Percentiles rank a stretch among this genome's conserved stretches.
Evolutionary conservation across 148 eudicot species (phyloP).

Genomic region (Polygonum aviculare): DNA sequence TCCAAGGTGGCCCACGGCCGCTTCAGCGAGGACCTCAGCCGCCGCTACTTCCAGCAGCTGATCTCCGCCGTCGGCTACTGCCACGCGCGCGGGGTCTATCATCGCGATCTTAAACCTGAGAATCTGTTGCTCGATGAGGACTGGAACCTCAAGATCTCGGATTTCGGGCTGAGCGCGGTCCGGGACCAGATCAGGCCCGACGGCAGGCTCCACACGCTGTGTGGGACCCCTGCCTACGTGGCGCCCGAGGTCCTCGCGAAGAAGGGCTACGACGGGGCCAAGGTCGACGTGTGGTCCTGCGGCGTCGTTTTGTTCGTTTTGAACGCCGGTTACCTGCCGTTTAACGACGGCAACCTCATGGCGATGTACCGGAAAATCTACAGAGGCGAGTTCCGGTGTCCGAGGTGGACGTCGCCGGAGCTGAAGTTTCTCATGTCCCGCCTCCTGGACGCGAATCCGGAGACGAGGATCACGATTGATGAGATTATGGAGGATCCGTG

Average conservation of each 20-base stretch:
- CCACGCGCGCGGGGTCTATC: conserved; percentile 58
- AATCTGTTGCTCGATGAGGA: conserved; percentile 60
- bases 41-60: conserved; percentile 58
- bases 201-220: conserved; percentile 45
- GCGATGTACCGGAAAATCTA: conserved; percentile 66
- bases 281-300: conserved; percentile 64
- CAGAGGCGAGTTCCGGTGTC: conserved; percentile 57
- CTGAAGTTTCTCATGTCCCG: conserved; percentile 34
- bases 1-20: conserved; percentile 38
- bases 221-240: conserved; percentile 89
- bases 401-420: conserved; percentile 56
- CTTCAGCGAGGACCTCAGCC: conserved; percentile 65
- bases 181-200: conserved; percentile 38
- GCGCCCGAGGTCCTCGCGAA: conserved; percentile 69
- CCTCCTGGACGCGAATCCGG: conserved; percentile 56
- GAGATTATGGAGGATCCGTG: conserved; percentile 54
- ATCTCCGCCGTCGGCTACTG: conserved; percentile 61
- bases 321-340: conserved; percentile 64
- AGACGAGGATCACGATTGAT: conserved; percentile 45
- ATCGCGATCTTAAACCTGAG: conserved; percentile 69
- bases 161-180: conserved; percentile 44
- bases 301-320: conserved; percentile 60
- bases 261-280: conserved; percentile 71
- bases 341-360: conserved; percentile 66
- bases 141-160: conserved; percentile 49